Percentiles rank a stretch among this genome's conserved stretches.
Conservation (phyloP, 768 basidiomycete genomes). For the Podaxis sp. region DNA sequence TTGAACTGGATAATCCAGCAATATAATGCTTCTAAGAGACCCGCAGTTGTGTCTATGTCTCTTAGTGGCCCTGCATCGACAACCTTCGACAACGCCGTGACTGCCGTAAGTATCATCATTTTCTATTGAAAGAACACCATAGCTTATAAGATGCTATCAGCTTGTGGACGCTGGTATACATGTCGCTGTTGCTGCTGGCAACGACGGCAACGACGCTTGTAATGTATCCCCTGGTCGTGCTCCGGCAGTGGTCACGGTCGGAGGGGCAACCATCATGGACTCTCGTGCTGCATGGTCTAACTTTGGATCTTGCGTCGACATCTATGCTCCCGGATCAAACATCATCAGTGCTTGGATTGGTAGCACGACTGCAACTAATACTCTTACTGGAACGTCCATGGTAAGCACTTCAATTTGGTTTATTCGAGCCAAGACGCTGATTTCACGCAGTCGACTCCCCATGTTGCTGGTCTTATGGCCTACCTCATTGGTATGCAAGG, state of each 20-base stretch:
- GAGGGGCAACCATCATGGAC: conserved; percentile 35
- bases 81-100: conserved; percentile 32
- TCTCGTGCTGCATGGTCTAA: conserved; percentile 36
- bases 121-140: background rate
- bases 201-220: conserved; percentile 30
- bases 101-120: conserved; percentile 16
- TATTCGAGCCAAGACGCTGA: background rate
- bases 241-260: conserved; percentile 36
- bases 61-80: conserved; percentile 29
- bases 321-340: conserved; percentile 40
- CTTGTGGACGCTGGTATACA: conserved; percentile 29
- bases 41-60: conserved; percentile 37
- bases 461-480: conserved; percentile 42
- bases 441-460: conserved; percentile 33
- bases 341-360: conserved; percentile 33
- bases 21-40: conserved; percentile 23
- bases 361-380: conserved; percentile 24
- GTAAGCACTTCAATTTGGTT: conserved; percentile 12
- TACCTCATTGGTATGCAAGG: conserved; percentile 33
- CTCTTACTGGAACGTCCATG: conserved; percentile 27
- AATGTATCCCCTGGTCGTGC: conserved; percentile 35
- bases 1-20: conserved; percentile 30
- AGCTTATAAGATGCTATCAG: conserved; percentile 14
- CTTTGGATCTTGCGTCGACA: conserved; percentile 37
- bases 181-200: conserved; percentile 38